These are phyloP conservation scores for Straminergon stramineum DNA, from an alignment of 225 moss, liverwort and hornwort genomes.

Conservation along the genomic window DNA sequence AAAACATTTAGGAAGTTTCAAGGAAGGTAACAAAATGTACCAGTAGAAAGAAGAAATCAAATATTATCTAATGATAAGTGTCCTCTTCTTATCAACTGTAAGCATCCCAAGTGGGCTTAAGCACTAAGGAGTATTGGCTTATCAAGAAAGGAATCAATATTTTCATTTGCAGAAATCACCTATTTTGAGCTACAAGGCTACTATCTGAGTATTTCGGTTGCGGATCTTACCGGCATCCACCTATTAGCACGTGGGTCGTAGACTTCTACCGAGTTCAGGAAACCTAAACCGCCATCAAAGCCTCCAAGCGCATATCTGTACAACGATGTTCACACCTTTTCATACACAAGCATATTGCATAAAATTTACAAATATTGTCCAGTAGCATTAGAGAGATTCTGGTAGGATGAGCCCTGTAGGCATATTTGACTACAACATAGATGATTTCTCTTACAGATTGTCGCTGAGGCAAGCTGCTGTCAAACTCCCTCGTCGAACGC, in stretches of 20 bases:
- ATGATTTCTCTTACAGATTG: slow-evolving; percentile 39
- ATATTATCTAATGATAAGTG: background rate
- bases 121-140: background rate
- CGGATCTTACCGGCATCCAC: slow-evolving; percentile 62
- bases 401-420: background rate
- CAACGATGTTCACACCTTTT: background rate
- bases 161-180: background rate
- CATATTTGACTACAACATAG: background rate
- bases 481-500: slow-evolving; percentile 63
- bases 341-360: background rate
- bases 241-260: slow-evolving; percentile 74
- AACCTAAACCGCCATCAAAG: slow-evolving; percentile 60
- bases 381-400: background rate
- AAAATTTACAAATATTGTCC: background rate
- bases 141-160: background rate
- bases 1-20: background rate
- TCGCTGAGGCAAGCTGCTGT: slow-evolving; percentile 65
- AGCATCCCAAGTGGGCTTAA: background rate
- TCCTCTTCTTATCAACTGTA: background rate
- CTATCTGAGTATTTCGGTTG: background rate
- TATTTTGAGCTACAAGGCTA: background rate
- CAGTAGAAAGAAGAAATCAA: background rate
- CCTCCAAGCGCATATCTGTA: slow-evolving; percentile 87
- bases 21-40: background rate
- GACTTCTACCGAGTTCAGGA: slow-evolving; percentile 65